Conservation (phyloP, 306 rosid species). For the Glycine latifolia region DNA sequence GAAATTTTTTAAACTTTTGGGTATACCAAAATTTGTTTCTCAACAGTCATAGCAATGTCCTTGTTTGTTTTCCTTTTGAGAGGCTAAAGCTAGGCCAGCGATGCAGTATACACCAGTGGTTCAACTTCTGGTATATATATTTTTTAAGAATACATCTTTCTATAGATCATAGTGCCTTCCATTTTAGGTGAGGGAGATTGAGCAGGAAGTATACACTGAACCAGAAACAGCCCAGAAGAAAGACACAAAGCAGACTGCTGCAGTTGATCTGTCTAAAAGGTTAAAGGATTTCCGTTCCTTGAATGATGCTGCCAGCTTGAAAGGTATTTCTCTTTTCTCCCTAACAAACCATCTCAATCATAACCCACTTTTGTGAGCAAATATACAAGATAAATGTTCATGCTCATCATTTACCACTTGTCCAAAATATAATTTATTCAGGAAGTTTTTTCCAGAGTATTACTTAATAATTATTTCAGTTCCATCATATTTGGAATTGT, state of each 20-base stretch:
- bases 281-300: slow-evolving; percentile 80
- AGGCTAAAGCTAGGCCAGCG: background rate
- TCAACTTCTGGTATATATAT: background rate
- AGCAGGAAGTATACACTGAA: slow-evolving; percentile 72
- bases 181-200: slow-evolving; percentile 85
- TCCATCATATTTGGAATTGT: background rate
- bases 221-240: slow-evolving; percentile 68
- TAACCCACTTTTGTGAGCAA: slow-evolving; percentile 12
- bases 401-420: slow-evolving; percentile 18
- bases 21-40: slow-evolving; percentile 5
- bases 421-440: background rate
- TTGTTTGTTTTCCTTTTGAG: slow-evolving; percentile 1
- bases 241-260: slow-evolving; percentile 81
- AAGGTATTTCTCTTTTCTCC: slow-evolving; percentile 61
- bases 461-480: background rate
- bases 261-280: slow-evolving; percentile 92
- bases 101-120: background rate
- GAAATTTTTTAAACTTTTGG: background rate
- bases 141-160: background rate
- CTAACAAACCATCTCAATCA: background rate
- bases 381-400: slow-evolving; percentile 19
- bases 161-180: slow-evolving; percentile 38
- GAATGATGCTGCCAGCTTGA: slow-evolving; percentile 88
- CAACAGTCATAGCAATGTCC: background rate
- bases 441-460: background rate